Evolutionary conservation across 805 yeast species (phyloP), one percentile per base, ranked within the genome.

Genomic region (Wickerhamomyces xylosicus): DNA sequence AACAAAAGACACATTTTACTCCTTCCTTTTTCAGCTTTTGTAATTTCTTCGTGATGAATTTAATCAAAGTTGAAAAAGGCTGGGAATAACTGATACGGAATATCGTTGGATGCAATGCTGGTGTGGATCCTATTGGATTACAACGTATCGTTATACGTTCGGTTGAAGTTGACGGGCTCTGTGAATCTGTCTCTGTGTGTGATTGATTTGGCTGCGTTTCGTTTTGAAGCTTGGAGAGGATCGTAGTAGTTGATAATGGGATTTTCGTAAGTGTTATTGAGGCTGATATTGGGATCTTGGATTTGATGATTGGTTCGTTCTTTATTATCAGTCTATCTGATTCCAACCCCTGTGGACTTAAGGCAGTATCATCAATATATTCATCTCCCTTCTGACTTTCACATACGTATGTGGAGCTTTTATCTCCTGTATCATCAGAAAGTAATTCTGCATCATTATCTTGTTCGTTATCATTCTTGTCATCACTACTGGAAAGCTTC

Each of bases 81-180:
- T 71, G 77, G 22, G 61, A 58, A 18, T 64, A 52, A 13, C 74
- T 65, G 3, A 74, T 72, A 41, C 65, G 68, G 50, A 71, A 76
- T 1, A 71, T 62, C 3, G 63, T 58, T 0, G 83, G 83, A 2
- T 52, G 58, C 3, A 79, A 58, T 3, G 62, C 59, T 1, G 71
- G 69, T 0, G 76, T 64, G 0, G 81, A 69, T 0, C 85, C 85
- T 27, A 79, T 72, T 2, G 85, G 70, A 43, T 69, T 73, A 48
- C 79, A 73, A 28, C 84, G 55, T 8, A 77, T 58, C 1, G 72
- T 65, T 14, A 76, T 47, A 13, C 29, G 29, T 25, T 25, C 29
- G 5, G 29, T 25, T 25, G 29, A 25, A 9, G 29, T 25, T 11
- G 29, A 4, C 14, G 9, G 8, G 13, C 5, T 25, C 5, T 11